phyloP scores from a whole-genome alignment of 352 stramenopile species.

The Globisporangium paddicum region DNA sequence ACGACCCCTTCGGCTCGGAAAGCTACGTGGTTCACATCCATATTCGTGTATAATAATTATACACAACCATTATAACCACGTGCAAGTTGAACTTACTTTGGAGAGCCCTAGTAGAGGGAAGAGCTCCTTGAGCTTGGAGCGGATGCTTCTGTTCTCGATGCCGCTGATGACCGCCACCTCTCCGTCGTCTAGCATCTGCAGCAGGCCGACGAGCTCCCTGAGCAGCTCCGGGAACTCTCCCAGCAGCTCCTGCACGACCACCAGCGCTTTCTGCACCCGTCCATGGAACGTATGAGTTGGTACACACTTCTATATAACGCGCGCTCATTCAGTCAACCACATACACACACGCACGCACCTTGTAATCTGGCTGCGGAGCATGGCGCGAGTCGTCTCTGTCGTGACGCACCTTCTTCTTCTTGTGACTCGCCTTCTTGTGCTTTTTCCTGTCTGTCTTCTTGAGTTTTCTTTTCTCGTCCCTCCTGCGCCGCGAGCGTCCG shows the following conservation, averaged over 20 bases:
- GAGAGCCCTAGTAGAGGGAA: conserved; percentile 68
- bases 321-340: not conserved
- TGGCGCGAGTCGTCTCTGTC: conserved; percentile 18
- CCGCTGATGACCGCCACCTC: conserved; percentile 70
- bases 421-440: conserved; percentile 20
- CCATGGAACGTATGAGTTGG: too few relatives aligned
- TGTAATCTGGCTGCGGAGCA: conserved; percentile 6
- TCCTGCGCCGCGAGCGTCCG: conserved; percentile 1
- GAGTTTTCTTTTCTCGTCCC: conserved; percentile 27
- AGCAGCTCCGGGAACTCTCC: conserved; percentile 60
- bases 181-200: conserved; percentile 77
- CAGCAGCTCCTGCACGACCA: conserved; percentile 51
- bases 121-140: conserved; percentile 51
- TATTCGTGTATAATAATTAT: too few relatives aligned
- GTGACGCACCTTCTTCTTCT: conserved; percentile 23
- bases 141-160: conserved; percentile 71
- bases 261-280: conserved; percentile 41
- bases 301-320: too few relatives aligned
- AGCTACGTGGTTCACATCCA: conserved; percentile 21
- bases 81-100: conserved; percentile 26
- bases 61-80: not conserved
- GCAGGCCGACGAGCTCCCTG: conserved; percentile 50
- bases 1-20: conserved; percentile 48
- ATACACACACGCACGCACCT: conserved; percentile 3
- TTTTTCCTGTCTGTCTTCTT: conserved; percentile 26